These are phyloP conservation scores for Mollisia scopiformis DNA, from an alignment of 2,329 filamentous ascomycete species.

Conservation along the genomic window DNA sequence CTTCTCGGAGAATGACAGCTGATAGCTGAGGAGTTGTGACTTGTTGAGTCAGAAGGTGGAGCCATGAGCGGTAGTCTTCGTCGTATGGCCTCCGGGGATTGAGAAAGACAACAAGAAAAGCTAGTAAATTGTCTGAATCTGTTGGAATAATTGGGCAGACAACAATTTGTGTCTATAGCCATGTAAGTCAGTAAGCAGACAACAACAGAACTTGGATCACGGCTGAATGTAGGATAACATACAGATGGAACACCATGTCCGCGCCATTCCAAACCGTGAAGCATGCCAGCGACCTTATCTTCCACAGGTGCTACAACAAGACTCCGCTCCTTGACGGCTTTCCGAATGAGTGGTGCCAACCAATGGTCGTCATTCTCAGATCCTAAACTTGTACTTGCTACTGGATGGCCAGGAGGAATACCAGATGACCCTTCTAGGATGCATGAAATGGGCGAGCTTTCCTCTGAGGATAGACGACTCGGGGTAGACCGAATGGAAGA, in stretches of 20 bases:
- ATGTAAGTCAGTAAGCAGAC: no score
- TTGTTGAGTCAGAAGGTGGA: constrained; percentile 57
- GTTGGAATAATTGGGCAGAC: constrained; percentile 70
- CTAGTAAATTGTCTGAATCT: constrained; percentile 66
- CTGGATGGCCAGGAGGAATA: constrained; percentile 9
- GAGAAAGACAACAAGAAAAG: constrained; percentile 69
- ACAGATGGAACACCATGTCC: constrained; percentile 66
- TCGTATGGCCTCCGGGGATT: constrained; percentile 75
- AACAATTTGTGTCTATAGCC: constrained; percentile 59
- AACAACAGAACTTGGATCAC: no score
- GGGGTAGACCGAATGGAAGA: neutral
- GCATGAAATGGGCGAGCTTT: neutral
- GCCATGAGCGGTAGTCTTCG: constrained; percentile 71
- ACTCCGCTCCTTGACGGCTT: constrained; percentile 5
- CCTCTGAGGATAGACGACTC: neutral
- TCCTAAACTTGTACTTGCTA: constrained; percentile 13
- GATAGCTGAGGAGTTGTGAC: constrained; percentile 71
- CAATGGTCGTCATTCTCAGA: constrained; percentile 5
- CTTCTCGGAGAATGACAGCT: constrained; percentile 71
- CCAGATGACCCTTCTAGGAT: constrained; percentile 20
- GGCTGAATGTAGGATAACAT: neutral
- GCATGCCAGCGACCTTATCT: constrained; percentile 48
- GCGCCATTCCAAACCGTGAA: constrained; percentile 63
- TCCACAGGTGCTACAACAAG: constrained; percentile 9
- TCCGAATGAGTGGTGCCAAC: constrained; percentile 7